Evolutionary conservation across 2,329 filamentous ascomycete genomes (phyloP).

Genomic region (Microthyrium microscopicum): DNA sequence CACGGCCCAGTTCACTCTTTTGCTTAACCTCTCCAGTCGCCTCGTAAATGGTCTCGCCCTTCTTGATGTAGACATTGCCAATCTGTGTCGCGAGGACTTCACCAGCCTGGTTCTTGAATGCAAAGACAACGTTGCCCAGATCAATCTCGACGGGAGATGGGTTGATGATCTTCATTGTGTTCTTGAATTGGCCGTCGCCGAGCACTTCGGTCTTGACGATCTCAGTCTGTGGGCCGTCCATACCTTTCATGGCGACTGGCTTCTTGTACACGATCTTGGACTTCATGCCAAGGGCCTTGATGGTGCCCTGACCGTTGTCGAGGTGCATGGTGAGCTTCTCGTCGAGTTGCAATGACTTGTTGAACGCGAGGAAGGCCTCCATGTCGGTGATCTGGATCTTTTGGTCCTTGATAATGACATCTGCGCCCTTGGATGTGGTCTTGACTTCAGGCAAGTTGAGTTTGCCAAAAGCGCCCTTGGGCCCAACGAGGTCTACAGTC

Average conservation of each 20-base stretch:
- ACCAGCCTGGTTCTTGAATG: conserved; percentile 5
- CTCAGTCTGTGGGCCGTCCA: conserved; percentile 9
- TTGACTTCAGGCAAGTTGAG: conserved; percentile 9
- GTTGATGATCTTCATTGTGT: conserved; percentile 7
- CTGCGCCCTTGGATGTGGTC: conserved; percentile 6
- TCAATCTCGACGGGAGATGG: conserved; percentile 9
- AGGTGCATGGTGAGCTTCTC: conserved; percentile 9
- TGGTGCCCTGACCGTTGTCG: conserved; percentile 8
- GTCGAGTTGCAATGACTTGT: conserved; percentile 8
- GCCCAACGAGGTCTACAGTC: conserved; percentile 9
- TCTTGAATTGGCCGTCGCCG: conserved; percentile 5
- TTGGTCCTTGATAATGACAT: conserved; percentile 6
- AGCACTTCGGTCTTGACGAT: conserved; percentile 6
- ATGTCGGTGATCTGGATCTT: conserved; percentile 9
- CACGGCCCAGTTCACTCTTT: conserved; percentile 2
- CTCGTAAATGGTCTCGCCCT: conserved; percentile 6
- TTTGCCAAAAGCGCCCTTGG: conserved; percentile 8
- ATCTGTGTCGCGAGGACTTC: conserved; percentile 3
- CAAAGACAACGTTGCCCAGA: conserved; percentile 6
- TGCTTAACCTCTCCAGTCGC: conserved; percentile 2
- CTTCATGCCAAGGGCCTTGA: conserved; percentile 9
- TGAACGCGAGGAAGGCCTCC: conserved; percentile 8
- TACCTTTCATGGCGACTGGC: conserved; percentile 7
- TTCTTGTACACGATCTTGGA: conserved; percentile 9
- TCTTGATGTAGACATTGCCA: conserved; percentile 4